Conservation (phyloP, 306 rosid genomes). For the Sechiopsis laciniata region DNA sequence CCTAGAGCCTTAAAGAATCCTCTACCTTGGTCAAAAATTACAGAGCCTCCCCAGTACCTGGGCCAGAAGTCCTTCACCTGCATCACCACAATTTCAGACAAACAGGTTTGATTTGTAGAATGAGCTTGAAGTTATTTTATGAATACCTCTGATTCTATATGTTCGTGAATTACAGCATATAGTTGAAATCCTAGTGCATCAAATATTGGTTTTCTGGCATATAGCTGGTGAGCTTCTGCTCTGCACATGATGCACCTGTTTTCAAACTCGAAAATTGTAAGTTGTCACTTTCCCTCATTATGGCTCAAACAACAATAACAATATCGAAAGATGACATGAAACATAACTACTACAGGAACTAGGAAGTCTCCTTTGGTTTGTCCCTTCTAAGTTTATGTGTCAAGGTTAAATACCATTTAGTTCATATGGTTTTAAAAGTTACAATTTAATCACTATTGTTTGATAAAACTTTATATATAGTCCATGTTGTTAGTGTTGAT, state of each 20-base stretch:
- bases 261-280: conserved; percentile 24
- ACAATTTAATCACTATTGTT: too few species aligned
- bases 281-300: conserved; percentile 23
- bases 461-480: too few species aligned
- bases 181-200: conserved; percentile 84
- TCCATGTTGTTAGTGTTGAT: too few species aligned
- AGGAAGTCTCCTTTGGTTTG: neutral
- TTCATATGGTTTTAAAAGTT: too few species aligned
- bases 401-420: neutral
- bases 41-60: conserved; percentile 87
- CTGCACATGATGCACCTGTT: conserved; percentile 96
- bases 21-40: conserved; percentile 45
- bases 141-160: conserved; percentile 69
- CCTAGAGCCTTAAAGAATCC: conserved; percentile 83
- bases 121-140: conserved; percentile 13
- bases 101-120: conserved; percentile 22
- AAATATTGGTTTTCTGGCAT: conserved; percentile 67
- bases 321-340: neutral
- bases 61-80: conserved; percentile 90
- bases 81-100: conserved; percentile 27
- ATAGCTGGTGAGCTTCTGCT: conserved; percentile 90
- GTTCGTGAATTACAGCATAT: conserved; percentile 76
- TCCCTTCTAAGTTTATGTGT: neutral
- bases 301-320: neutral
- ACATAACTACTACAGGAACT: neutral